Evolutionary conservation across 768 basidiomycete species (phyloP), one percentile per base, ranked within the genome.

Genomic region (Kwoniella heveanensis): DNA sequence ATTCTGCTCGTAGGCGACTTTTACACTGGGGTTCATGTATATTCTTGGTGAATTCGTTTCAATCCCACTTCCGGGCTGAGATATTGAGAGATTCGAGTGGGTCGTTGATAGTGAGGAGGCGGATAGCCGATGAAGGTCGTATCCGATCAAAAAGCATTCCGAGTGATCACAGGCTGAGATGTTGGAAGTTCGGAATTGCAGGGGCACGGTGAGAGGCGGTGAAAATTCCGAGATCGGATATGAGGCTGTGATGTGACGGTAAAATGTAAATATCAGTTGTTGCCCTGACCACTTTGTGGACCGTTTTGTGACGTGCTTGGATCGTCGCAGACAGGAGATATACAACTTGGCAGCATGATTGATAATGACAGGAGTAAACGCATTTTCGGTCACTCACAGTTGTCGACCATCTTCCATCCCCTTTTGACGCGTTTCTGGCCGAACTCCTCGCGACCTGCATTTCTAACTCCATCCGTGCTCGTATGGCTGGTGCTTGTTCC

Each of bases 101-200:
- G 39, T 10, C 8, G 39, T 10, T 10, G 39, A 17, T 10, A 17
- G 15, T 9, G 17, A 10, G 19, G 39, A 44, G 17, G 60, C 46
- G 51, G 67, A 65, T 13, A 67, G 12, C n/a, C 66, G 63, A 27
- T 71, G 69, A 13, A 69, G 46, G 51, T 69, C 68, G 46, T 69
- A 69, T 21, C 57, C 57, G 25, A 69, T 56, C 26, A 69, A 49
- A 57, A 69, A 69, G 52, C 61, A 66, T 59, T 69, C 68, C 17
- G 56, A 59, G 54, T 69, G 68, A 32, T 69, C 68, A 51, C 68
- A 69, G 17, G 68, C 68, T 12, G 62, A 56, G 47, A 69, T 54
- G 32, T 58, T 46, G 30, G 68, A 66, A 0, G 64, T 55, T n/a
- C 64, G 64, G 61, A 69, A 69, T 19, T 57, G 56, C 50, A 69